Evolutionary conservation across 306 rosid species (phyloP), one percentile per base, ranked within the genome.

Genomic region (Vachellia collinsii): DNA sequence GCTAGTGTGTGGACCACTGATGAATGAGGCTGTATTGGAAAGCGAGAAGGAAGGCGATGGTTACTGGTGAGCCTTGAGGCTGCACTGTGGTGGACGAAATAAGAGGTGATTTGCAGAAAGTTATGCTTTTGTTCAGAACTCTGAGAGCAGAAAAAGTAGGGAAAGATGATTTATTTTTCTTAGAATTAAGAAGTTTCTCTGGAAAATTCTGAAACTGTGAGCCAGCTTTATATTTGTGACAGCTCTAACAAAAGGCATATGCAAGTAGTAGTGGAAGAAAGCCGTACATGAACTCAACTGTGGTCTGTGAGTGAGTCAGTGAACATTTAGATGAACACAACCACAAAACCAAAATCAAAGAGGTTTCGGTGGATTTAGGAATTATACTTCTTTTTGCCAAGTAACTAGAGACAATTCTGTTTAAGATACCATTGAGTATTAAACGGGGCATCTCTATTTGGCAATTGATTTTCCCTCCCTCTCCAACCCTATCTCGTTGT

Each of bases 41-140:
- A 23, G 74, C 56, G 36, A 70, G 53, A 42, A 29, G 10, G 37
- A 42, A 4, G 53, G 17, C 34, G 38, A 42, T 70, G 74, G 74
- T 70, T 22, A 43, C 37, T 70, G 4, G 74, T 42, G 53, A 19
- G 6, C 19, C 23, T 39, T 65, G 44, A 65, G 43, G 72, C 41
- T 25, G 50, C 46, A 8, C 11, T 61, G 4, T 29, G 68, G n/a
- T 62, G 72, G 72, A 39, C 29, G 72, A 67, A 67, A 17, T 67
- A 39, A 67, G n/a, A 17, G 25, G 50, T 3, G 47, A 39, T 42
- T 10, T 67, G 47, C 25, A 37, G 48, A 10, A 11, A 29, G 25
- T 68, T 3, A n/a, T 68, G 23, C 46, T 10, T 68, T 68, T 67
- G 29, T 38, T 67, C 72, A 67, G 48, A 39, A 38, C 38, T 66